These are phyloP conservation scores for Microthyrium microscopicum DNA, from an alignment of 2,329 filamentous ascomycete species.

Conservation along the genomic window DNA sequence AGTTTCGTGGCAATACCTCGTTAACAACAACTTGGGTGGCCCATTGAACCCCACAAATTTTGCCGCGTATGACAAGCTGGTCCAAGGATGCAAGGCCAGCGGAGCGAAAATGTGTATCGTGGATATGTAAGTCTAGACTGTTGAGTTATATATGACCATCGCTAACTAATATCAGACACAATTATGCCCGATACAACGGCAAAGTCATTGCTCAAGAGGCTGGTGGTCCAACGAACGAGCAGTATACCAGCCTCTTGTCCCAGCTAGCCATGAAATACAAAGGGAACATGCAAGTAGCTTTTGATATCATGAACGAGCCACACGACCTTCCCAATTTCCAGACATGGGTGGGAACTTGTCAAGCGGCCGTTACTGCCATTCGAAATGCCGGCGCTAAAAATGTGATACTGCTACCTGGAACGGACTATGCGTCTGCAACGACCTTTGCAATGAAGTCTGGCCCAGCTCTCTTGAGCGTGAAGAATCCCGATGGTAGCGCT, in stretches of 20 bases:
- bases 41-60: constrained; percentile 32
- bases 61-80: constrained; percentile 36
- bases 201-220: constrained; percentile 41
- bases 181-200: constrained; percentile 40
- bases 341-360: constrained; percentile 43
- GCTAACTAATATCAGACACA: too few relatives aligned
- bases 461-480: constrained; percentile 34
- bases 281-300: constrained; percentile 35
- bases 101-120: constrained; percentile 41
- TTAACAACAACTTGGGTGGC: constrained; percentile 34
- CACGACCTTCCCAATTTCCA: constrained; percentile 38
- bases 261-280: constrained; percentile 41
- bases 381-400: constrained; percentile 47
- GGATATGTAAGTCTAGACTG: too few relatives aligned
- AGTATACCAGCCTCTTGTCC: constrained; percentile 42
- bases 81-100: constrained; percentile 39
- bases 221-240: constrained; percentile 41
- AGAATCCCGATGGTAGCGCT: constrained; percentile 41
- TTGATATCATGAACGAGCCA: constrained; percentile 55
- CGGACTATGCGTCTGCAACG: constrained; percentile 32
- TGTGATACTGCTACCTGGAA: constrained; percentile 48
- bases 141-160: too few relatives aligned
- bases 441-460: constrained; percentile 16
- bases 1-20: constrained; percentile 44
- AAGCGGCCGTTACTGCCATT: constrained; percentile 48